phyloP scores from a whole-genome alignment of 345 rosid species.

The Camelina laxa region DNA sequence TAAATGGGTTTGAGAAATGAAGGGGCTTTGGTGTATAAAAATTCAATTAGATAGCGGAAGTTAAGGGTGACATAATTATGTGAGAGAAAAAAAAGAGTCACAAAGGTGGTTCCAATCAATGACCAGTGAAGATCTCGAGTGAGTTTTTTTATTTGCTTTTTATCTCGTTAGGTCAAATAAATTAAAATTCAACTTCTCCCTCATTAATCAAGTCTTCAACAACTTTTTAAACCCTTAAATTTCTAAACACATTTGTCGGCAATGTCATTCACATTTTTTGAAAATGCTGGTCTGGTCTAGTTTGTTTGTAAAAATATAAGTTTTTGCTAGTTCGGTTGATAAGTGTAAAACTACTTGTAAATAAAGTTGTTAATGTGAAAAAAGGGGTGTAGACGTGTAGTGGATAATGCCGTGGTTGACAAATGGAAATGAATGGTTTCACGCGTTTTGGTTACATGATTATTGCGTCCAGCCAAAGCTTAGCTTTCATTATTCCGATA shows the following conservation, averaged over 20 bases:
- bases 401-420: conserved; percentile 33
- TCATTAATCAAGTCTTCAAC: conserved; percentile 28
- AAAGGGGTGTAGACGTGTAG: background rate
- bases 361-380: too few species aligned
- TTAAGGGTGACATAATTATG: conserved; percentile 34
- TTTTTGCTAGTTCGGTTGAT: conserved; percentile 1
- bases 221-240: conserved; percentile 4
- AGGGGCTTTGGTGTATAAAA: conserved; percentile 3
- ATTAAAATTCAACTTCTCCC: conserved; percentile 8
- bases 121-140: conserved; percentile 43
- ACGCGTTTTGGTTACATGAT: conserved; percentile 57
- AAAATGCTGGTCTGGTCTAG: background rate
- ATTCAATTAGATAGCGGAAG: conserved; percentile 30
- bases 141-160: background rate
- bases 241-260: background rate
- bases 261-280: conserved; percentile 4
- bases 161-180: conserved; percentile 27
- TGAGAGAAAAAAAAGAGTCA: conserved; percentile 6
- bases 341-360: background rate
- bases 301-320: background rate
- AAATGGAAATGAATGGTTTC: conserved; percentile 35
- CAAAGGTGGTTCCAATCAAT: conserved; percentile 40
- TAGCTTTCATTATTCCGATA: conserved; percentile 39
- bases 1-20: conserved; percentile 26
- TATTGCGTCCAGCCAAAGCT: conserved; percentile 54